Evolutionary conservation across 1,284 basidiomycete genomes (phyloP), one percentile per base, ranked within the genome.

Genomic region (Naganishia sp.): DNA sequence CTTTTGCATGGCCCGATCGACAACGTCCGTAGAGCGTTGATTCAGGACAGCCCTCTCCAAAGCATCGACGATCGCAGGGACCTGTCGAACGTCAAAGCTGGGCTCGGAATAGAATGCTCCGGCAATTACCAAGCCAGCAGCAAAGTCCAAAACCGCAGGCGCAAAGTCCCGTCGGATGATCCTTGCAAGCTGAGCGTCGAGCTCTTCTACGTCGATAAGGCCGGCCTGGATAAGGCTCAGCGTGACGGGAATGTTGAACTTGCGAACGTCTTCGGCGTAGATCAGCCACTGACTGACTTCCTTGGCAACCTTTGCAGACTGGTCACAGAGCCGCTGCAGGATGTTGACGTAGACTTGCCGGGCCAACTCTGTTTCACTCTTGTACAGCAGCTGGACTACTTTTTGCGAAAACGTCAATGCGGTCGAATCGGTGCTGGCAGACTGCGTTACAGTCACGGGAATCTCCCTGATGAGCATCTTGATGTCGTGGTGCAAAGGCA

Each of bases 261-360:
- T 99, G 74, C 94, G 90, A 88, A 95, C 91, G 78, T 99, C 96
- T 77, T 99, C 94, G 17, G 95, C 92, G 76, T 94, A 97, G 56
- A 98, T 82, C 60, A 99, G 83, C 96, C 96, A 99, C 15, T 90
- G 92, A 66, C 94, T 90, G 10, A 95, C 96, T 81, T 99, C 96
- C 80, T 93, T 93, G 23, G 90, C 92, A 51, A 97, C 94, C 73
- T 96, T 93, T 72, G 90, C 87, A 69, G 92, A 95, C 32, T 88
- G 82, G 70, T 88, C 87, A 79, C 96, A 99, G 25, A 99, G 83
- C 69, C 91, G 88, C 71, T 95, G 90, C 25, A 99, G 83, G 55
- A 99, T 82, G 43, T 88, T 86, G 41, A 93, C 92, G 77, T 94
- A 98, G 28, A 95, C 88, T 76, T 96, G 93, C 60, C 94, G 86